Base-by-base conservation (phyloP, 768 basidiomycete species). In the Suillus weaverae region DNA sequence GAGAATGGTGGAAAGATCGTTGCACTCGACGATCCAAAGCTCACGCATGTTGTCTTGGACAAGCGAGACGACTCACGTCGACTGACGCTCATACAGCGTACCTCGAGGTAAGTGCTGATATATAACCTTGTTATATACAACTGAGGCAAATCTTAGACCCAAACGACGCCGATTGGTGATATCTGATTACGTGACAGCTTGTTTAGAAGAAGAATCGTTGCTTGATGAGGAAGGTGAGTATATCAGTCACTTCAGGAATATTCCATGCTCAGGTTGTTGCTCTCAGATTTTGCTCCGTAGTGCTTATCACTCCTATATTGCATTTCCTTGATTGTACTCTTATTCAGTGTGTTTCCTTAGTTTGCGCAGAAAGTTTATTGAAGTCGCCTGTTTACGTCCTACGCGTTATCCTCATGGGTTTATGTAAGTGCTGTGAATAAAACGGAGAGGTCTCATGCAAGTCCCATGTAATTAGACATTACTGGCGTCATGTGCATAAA, bases 1-100 rank as follows among this genome's bases (percentile, higher is more conserved):
- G 80, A 84, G 16, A 87, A 94, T 68, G 95, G 95, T 50, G 96
- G 96, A 1, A 83, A 78, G 57, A 70, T 95, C 9, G 88, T 83
- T 13, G 85, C 84, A 62, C 80, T 97, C 4, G 78, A 84, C 62
- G 88, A 97, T 60, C 83, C 89, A 30, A 92, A 89, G 72, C 79
- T 98, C 46, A 97, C 95, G 0, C 96, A 99, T 74, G 77, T 97
- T 53, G 80, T 97, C 48, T 73, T 95, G 61, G 91, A 95, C 78
- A 91, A 91, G 76, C 87, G 90, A 10, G 94, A 96, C 69, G 84
- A 83, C 56, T 88, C 85, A 67, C 86, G 94, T 43, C 87, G 92
- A 62, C 73, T 85, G 35, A 86, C 89, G 65, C 80, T 96, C 65
- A 87, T 89, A 71, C 85, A 84, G 70, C 84, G 83, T 55, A 92